Conservation (phyloP, 345 rosid species). For the Trapa bicornis region DNA sequence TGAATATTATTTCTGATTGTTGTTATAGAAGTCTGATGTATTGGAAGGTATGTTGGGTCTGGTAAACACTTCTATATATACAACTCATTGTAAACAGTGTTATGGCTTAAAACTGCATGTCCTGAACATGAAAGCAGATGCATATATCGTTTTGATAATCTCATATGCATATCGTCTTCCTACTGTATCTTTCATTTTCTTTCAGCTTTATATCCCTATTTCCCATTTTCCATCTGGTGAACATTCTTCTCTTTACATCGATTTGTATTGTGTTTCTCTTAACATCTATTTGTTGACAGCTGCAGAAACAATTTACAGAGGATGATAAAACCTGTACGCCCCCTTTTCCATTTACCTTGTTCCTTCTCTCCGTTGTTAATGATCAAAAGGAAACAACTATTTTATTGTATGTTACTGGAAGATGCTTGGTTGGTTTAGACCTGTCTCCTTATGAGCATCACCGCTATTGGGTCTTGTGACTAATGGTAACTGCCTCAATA, state of each 20-base stretch:
- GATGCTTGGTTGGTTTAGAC: too few species aligned
- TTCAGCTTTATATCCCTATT: neutral
- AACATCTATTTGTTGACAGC: too few species aligned
- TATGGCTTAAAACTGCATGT: neutral
- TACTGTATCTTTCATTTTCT: neutral
- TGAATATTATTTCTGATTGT: neutral
- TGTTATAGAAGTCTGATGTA: neutral
- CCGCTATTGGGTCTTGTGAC: too few species aligned
- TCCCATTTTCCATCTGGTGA: neutral
- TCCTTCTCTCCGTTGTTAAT: too few species aligned
- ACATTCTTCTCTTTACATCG: neutral
- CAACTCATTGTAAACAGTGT: neutral
- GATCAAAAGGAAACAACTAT: too few species aligned
- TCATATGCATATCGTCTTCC: neutral
- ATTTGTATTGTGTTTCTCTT: neutral
- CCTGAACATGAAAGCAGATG: neutral
- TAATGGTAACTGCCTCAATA: too few species aligned
- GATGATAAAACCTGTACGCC: too few species aligned
- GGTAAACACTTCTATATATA: neutral
- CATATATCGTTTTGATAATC: neutral
- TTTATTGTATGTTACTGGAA: too few species aligned
- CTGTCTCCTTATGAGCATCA: too few species aligned
- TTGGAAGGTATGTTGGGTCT: neutral
- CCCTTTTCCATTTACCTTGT: too few species aligned
- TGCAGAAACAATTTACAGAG: too few species aligned